Evolutionary conservation across 208 protist genomes (phyloP), one percentile per base, ranked within the genome.

Genomic region (Acanthamoeba healyi): DNA sequence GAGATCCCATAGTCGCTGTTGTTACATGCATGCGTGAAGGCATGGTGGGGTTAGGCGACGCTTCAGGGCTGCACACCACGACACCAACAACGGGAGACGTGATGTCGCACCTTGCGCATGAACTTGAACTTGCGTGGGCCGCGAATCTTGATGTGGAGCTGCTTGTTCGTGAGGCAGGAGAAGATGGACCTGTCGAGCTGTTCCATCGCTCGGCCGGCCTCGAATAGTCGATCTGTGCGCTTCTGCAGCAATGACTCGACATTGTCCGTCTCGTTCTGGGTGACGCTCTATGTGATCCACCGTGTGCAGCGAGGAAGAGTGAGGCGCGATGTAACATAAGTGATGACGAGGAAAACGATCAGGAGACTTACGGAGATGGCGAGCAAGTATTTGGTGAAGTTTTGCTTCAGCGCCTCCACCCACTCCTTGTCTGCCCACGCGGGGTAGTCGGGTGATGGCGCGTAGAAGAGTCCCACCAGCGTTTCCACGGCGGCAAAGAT

Each of bases 141-240:
- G 40, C 44, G 77, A 5, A 61, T 26, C 29, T 58, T 49, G 42
- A 49, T 42, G 32, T 86, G 77, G 0, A 86, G 77, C 77, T 58
- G 40, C 77, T 86, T 86, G 44, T 49, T 86, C 22, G 58, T 58
- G 77, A 86, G 40, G 44, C 77, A 86, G 9, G 77, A 86, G 34
- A 86, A 86, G 46, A 86, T 86, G 44, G 5, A 51, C 46, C 36
- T 86, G 77, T 86, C 77, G 77, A 86, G 77, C 26, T 86, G 40
- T 3, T 86, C 77, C 77, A 86, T 86, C 24, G 77, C 46, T 12
- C 46, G 77, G 0, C 77, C 77, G 42, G 29, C 42, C 77, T 86
- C 77, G n/a, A 86, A 51, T 22, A 86, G 38, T 29, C 77, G 40
- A 22, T 38, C 44, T 4, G 77, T 86, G 9, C 77, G 77, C 77